Evolutionary conservation across 2,329 filamentous ascomycete genomes (phyloP).

Genomic region (Leptosphaerulina australis): DNA sequence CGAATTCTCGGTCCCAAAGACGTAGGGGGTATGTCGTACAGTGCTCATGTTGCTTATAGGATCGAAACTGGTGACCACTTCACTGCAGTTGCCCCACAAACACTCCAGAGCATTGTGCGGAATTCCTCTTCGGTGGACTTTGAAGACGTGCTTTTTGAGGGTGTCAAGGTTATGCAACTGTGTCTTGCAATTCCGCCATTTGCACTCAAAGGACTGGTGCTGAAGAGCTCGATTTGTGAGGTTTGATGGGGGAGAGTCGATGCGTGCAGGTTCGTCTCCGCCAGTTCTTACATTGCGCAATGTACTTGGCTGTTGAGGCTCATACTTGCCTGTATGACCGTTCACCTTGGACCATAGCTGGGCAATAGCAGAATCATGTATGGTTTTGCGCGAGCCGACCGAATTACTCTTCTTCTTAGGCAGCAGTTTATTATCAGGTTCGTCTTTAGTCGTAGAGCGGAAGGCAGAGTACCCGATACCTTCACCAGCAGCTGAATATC

Average conservation of each 20-base stretch:
- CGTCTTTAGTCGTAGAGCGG: constrained; percentile 35
- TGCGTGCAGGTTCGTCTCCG: constrained; percentile 27
- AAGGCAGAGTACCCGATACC: constrained; percentile 54
- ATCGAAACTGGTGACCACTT: constrained; percentile 31
- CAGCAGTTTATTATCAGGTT: constrained; percentile 45
- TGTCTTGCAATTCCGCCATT: constrained; percentile 62
- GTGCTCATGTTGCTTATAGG: constrained; percentile 30
- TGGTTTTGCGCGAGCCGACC: constrained; percentile 56
- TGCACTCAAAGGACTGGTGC: constrained; percentile 61
- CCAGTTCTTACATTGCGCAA: constrained; percentile 32
- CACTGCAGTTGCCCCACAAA: constrained; percentile 54
- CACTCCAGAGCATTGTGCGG: constrained; percentile 50
- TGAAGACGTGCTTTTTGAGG: constrained; percentile 64
- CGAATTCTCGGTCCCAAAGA: constrained; percentile 48
- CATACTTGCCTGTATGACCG: constrained; percentile 18
- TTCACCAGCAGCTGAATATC: constrained; percentile 14
- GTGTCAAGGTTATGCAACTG: constrained; percentile 67
- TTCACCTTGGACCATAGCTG: constrained; percentile 34
- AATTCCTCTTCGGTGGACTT: constrained; percentile 56
- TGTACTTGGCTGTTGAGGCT: constrained; percentile 33
- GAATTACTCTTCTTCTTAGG: constrained; percentile 56
- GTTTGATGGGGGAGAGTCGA: constrained; percentile 44
- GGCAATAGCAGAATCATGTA: constrained; percentile 50
- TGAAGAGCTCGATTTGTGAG: constrained; percentile 33
- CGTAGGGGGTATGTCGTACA: constrained; percentile 28